Percentiles rank a stretch among this genome's conserved stretches.
Evolutionary conservation across 2,329 filamentous ascomycete genomes (phyloP).

Genomic region (Celoporthe dispersa): DNA sequence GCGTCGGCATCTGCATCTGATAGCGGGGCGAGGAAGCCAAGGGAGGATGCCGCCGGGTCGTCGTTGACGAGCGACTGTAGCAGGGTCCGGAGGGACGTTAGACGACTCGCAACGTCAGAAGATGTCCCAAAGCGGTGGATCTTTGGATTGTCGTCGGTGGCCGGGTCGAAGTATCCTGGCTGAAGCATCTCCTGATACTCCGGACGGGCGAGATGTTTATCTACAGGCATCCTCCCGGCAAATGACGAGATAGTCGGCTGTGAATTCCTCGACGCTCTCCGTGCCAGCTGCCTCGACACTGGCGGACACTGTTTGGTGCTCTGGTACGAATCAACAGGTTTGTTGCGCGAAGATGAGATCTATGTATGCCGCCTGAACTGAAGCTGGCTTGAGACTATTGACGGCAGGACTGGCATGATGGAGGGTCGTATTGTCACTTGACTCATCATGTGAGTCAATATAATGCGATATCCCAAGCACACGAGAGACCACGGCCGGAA

Average conservation of each 20-base stretch:
- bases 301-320: not conserved
- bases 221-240: not conserved
- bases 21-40: conserved; percentile 38
- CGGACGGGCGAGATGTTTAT: not conserved
- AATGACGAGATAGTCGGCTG: not conserved
- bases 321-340: not conserved
- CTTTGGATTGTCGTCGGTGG: not conserved
- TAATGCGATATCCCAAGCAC: not conserved
- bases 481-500: not conserved
- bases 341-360: not conserved
- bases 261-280: not conserved
- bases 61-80: conserved; percentile 37
- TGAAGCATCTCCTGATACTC: not conserved
- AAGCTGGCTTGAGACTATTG: not conserved
- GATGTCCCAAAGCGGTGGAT: not conserved
- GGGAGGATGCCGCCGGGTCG: conserved; percentile 35
- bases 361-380: not conserved
- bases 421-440: not conserved
- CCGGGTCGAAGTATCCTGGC: not conserved
- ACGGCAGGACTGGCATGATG: not conserved
- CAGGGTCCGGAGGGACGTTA: conserved; percentile 32
- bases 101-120: conserved; percentile 26
- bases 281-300: not conserved
- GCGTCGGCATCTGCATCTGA: conserved; percentile 32
- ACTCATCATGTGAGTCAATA: not conserved